Percentiles rank a stretch among this genome's conserved stretches.
Conservation (phyloP, 164 flowering plant genomes). For the Aristolochia fimbriata region DNA sequence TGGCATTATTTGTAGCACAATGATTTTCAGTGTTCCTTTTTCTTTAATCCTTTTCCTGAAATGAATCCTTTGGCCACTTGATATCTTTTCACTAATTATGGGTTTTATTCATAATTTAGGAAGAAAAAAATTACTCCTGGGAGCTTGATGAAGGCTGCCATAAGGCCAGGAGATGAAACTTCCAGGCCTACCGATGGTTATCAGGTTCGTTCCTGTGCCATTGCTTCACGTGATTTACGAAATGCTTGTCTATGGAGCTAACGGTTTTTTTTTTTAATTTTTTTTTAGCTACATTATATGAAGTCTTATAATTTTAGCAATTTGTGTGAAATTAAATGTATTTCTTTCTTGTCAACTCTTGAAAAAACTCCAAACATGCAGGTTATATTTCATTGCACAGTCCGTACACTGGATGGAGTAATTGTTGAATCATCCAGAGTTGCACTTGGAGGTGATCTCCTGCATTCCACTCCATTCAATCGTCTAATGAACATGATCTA, state of each 20-base stretch:
- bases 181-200: constrained; percentile 62
- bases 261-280: too few relatives aligned
- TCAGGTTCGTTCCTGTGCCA: constrained; percentile 42
- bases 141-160: constrained; percentile 75
- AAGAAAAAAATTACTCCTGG: constrained; percentile 71
- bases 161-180: constrained; percentile 77
- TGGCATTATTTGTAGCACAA: background rate
- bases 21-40: background rate
- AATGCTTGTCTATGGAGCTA: too few relatives aligned
- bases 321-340: background rate
- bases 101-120: constrained; percentile 25
- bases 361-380: constrained; percentile 15
- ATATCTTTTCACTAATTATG: too few relatives aligned
- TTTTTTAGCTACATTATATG: too few relatives aligned
- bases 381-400: constrained; percentile 82
- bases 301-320: background rate
- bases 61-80: too few relatives aligned
- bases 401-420: constrained; percentile 82
- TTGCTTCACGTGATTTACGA: background rate
- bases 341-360: background rate
- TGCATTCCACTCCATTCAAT: too few relatives aligned
- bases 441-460: constrained; percentile 57
- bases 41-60: background rate
- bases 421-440: constrained; percentile 67
- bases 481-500: too few relatives aligned